These are phyloP conservation scores for Microcyclosporella mali DNA, from an alignment of 2,329 filamentous ascomycete genomes.

Conservation along the genomic window DNA sequence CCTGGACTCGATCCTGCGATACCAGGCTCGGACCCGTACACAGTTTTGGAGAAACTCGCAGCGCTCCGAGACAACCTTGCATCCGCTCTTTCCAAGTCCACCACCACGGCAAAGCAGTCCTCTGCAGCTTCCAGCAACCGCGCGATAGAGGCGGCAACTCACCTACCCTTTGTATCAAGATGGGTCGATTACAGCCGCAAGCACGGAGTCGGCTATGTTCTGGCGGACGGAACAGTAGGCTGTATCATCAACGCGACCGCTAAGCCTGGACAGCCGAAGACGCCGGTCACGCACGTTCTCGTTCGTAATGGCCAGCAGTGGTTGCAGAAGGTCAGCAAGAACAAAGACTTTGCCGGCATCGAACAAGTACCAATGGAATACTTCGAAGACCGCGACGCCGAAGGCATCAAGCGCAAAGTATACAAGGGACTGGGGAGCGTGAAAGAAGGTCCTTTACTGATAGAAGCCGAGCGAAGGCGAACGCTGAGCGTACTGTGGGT, in stretches of 20 bases:
- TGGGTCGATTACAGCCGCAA: conserved; percentile 90
- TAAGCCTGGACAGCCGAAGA: conserved; percentile 23
- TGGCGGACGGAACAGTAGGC: conserved; percentile 74
- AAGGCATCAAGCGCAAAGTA: conserved; percentile 54
- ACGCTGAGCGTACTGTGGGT: conserved; percentile 57
- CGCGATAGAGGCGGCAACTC: conserved; percentile 28
- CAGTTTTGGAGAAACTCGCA: conserved; percentile 41
- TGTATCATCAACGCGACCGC: conserved; percentile 50
- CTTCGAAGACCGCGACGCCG: conserved; percentile 63
- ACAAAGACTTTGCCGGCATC: conserved; percentile 55
- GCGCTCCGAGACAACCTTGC: conserved; percentile 43
- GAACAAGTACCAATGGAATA: conserved; percentile 55
- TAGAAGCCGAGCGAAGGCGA: conserved; percentile 43
- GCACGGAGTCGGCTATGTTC: conserved; percentile 75
- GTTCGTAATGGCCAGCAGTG: conserved; percentile 66
- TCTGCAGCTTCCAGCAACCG: conserved; percentile 18
- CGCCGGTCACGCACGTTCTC: conserved; percentile 65
- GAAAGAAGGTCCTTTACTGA: conserved; percentile 26
- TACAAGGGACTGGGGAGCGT: conserved; percentile 43
- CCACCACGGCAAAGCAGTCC: conserved; percentile 29
- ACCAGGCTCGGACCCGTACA: conserved; percentile 38
- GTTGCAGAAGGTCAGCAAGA: conserved; percentile 38
- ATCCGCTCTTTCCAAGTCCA: conserved; percentile 37
- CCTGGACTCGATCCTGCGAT: conserved; percentile 20
- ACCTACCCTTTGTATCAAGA: conserved; percentile 57